phyloP scores from a whole-genome alignment of 176 grass and related monocot genomes.

The Cenchrus americanus region DNA sequence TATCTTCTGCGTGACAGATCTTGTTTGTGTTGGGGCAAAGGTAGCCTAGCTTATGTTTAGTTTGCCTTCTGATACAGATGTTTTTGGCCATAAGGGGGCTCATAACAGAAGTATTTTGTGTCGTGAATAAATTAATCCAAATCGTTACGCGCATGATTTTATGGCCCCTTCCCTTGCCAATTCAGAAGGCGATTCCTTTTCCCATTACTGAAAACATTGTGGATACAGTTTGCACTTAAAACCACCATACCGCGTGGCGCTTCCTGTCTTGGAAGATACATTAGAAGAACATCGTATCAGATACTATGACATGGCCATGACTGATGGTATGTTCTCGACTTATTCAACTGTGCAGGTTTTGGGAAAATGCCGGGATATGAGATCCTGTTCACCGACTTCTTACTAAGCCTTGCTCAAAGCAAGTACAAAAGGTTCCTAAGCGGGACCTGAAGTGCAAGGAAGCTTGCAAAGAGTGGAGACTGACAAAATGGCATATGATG shows the following conservation, averaged over 20 bases:
- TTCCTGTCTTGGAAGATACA: neutral
- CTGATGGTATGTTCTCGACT: neutral
- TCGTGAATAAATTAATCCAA: neutral
- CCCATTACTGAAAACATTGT: neutral
- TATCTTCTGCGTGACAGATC: conserved; percentile 21
- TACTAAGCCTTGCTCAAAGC: conserved; percentile 60
- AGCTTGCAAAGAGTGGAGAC: neutral
- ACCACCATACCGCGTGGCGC: neutral
- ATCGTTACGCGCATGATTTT: neutral
- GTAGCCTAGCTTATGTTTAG: conserved; percentile 26
- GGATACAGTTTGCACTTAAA: conserved; percentile 9
- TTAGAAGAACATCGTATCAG: neutral
- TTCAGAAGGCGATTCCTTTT: conserved; percentile 9
- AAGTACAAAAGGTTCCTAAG: conserved; percentile 64
- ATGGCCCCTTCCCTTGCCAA: neutral
- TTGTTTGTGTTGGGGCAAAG: conserved; percentile 21
- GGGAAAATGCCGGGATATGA: conserved; percentile 96
- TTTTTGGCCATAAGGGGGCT: conserved; percentile 33
- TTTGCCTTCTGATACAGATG: neutral
- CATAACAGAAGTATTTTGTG: neutral
- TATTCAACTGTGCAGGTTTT: conserved; percentile 53
- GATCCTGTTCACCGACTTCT: conserved; percentile 74
- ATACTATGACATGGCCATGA: neutral
- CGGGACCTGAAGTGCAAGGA: conserved; percentile 23
- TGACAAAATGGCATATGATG: conserved; percentile 1